Percentiles rank a stretch among this genome's conserved stretches.
Evolutionary conservation across 2,329 filamentous ascomycete genomes (phyloP).

Genomic region (Aspergillus unguis): DNA sequence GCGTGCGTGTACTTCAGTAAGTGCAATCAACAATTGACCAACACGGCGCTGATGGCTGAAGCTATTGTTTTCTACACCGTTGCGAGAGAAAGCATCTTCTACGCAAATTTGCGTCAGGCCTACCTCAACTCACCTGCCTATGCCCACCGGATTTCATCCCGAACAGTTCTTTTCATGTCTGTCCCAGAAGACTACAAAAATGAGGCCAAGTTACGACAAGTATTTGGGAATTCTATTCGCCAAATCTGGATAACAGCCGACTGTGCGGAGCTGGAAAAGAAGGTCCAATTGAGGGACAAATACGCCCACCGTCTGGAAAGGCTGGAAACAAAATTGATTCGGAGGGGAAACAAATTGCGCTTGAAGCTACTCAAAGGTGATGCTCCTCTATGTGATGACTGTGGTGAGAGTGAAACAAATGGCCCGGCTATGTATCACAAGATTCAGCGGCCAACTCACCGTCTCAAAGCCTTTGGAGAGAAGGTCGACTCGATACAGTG

Average conservation of each 20-base stretch:
- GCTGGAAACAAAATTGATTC: slow-evolving; percentile 83
- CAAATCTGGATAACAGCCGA: slow-evolving; percentile 80
- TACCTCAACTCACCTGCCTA: slow-evolving; percentile 84
- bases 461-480: slow-evolving; percentile 67
- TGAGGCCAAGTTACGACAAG: slow-evolving; percentile 67
- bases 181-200: slow-evolving; percentile 76
- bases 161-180: slow-evolving; percentile 83
- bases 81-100: slow-evolving; percentile 82
- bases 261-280: slow-evolving; percentile 69
- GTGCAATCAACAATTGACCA: not conserved
- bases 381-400: slow-evolving; percentile 19
- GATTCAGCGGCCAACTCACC: slow-evolving; percentile 68
- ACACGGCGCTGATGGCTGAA: slow-evolving; percentile 12
- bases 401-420: slow-evolving; percentile 29
- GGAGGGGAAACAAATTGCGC: slow-evolving; percentile 67
- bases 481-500: slow-evolving; percentile 91
- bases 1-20: slow-evolving; percentile 64
- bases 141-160: slow-evolving; percentile 77
- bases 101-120: slow-evolving; percentile 85
- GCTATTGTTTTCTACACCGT: slow-evolving; percentile 83
- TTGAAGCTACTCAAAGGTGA: slow-evolving; percentile 54
- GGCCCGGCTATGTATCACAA: slow-evolving; percentile 27
- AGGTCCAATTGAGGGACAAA: slow-evolving; percentile 76
- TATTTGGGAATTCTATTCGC: slow-evolving; percentile 78
- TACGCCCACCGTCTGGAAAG: slow-evolving; percentile 74